A percentile compares a stretch with the other conserved stretches of the same genome.
Conservation (phyloP, 2,329 filamentous ascomycete species). For the Sarocladium oryzae region DNA sequence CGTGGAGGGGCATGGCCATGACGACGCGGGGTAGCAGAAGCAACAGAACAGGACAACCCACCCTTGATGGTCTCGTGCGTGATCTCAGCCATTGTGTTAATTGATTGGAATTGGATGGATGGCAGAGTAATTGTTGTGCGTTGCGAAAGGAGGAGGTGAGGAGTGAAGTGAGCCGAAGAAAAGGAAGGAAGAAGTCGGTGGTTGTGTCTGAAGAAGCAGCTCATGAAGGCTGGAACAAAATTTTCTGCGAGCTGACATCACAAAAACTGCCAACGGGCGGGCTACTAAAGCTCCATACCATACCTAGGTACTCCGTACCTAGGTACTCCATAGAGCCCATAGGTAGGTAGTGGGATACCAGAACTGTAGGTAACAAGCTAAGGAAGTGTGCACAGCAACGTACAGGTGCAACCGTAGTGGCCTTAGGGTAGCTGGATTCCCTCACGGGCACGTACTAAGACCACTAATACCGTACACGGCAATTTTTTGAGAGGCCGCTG, state of each 20-base stretch:
- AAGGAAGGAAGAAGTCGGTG: neutral
- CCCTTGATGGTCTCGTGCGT: conserved; percentile 72
- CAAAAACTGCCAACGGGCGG: neutral
- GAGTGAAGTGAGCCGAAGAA: neutral
- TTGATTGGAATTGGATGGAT: neutral
- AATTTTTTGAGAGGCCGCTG: neutral
- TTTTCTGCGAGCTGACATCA: conserved; percentile 6
- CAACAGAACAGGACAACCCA: conserved; percentile 29
- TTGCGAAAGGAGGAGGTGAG: neutral
- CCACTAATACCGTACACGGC: neutral
- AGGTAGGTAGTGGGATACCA: too few relatives aligned
- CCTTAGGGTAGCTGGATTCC: neutral
- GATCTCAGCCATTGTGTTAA: conserved; percentile 57
- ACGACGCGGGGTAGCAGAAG: conserved; percentile 14
- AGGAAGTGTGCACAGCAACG: neutral
- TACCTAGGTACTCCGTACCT: too few relatives aligned
- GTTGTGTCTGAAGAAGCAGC: conserved; percentile 1
- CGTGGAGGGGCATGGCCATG: conserved; percentile 14
- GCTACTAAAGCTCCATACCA: too few relatives aligned
- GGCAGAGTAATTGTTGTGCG: neutral
- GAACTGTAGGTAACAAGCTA: neutral
- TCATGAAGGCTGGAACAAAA: neutral
- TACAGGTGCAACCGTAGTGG: neutral
- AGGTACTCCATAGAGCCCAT: too few relatives aligned
- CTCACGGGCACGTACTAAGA: too few relatives aligned